Base-by-base conservation (phyloP, 768 basidiomycete genomes). In the Termitomyces sp. region DNA sequence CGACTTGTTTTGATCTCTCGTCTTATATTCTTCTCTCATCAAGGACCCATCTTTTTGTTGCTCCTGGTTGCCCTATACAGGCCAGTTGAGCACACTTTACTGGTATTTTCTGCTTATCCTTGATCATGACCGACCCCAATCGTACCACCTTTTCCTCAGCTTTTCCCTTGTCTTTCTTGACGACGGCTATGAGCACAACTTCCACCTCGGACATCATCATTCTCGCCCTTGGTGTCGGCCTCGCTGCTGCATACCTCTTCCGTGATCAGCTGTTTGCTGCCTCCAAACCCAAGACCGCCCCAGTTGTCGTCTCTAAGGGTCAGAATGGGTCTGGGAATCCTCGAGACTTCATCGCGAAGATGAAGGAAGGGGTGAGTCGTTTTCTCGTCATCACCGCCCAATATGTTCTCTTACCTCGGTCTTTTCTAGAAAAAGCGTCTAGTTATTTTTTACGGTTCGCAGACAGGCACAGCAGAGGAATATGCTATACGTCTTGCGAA, bases 381-480 rank as follows among this genome's bases (percentile, higher is more conserved):
- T 15, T 49, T 10, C 10, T 49, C 29, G 26, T 12, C 8, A 9
- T 7, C 31, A n/a, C 26, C 47, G 34, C 55, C 58, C 31, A 50
- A 13, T n/a, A n/a, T n/a, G 34, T 18, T 22, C 41, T 44, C 46
- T 54, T 58, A 44, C 33, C 18, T 39, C 54, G 33, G 57, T 53
- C 12, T 39, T 34, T 33, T 45, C 41, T 53, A 98, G 95, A 96
- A 95, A 84, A 98, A 97, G 73, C 92, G 94, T 60, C 77, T 96
- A 16, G 90, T 92, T 65, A 98, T 98, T 68, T 96, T 99, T 71
- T 99, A 97, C 68, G 96, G 96, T 57, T 98, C 96, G 22, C 96
- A 99, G 70, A 99, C 96, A 0, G 96, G 96, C 57, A 99, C 96
- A 16, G 96, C 96, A 2, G 97, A 98, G 72, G 96, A 99, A 72